Percentiles rank a stretch among this genome's conserved stretches.
Evolutionary conservation across 2,329 filamentous ascomycete genomes (phyloP).

Genomic region (Coniochaeta sp.): DNA sequence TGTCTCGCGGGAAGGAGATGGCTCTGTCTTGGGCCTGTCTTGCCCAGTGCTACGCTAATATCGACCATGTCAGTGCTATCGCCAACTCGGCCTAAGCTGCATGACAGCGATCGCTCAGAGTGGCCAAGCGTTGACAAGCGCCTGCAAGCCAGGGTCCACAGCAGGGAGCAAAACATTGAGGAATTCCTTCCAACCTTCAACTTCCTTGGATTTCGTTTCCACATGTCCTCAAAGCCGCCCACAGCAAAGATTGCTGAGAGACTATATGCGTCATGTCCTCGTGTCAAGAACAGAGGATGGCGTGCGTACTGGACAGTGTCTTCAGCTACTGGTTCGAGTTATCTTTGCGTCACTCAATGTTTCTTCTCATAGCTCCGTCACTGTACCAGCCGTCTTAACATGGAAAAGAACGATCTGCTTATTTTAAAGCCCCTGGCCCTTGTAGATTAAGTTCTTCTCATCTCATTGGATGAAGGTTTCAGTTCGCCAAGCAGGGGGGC

Average conservation of each 20-base stretch:
- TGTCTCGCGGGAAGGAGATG: not conserved
- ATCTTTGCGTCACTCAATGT: not conserved
- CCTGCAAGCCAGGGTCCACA: not conserved
- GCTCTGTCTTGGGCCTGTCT: not conserved
- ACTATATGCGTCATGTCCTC: not conserved
- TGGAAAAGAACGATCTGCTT: constrained; percentile 1
- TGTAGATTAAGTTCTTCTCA: not conserved
- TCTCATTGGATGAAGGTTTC: constrained; percentile 2
- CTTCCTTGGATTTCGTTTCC: not conserved
- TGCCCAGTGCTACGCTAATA: constrained; percentile 1
- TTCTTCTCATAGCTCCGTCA: not conserved
- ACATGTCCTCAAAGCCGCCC: not conserved
- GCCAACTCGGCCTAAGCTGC: not conserved
- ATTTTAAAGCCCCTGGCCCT: constrained; percentile 1
- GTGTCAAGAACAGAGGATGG: not conserved
- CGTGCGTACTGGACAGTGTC: not conserved
- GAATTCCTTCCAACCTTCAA: not conserved
- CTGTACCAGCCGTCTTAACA: not conserved
- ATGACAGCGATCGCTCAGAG: not conserved
- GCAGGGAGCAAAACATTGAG: not conserved
- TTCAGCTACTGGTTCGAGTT: not conserved
- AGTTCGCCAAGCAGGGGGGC: not conserved
- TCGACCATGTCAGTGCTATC: not conserved
- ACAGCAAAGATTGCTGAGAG: not conserved
- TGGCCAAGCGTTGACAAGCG: not conserved